A percentile compares a stretch with the other conserved stretches of the same genome.
phyloP scores from a whole-genome alignment of 495 filamentous ascomycete species.

The Cladorrhinum samala region DNA sequence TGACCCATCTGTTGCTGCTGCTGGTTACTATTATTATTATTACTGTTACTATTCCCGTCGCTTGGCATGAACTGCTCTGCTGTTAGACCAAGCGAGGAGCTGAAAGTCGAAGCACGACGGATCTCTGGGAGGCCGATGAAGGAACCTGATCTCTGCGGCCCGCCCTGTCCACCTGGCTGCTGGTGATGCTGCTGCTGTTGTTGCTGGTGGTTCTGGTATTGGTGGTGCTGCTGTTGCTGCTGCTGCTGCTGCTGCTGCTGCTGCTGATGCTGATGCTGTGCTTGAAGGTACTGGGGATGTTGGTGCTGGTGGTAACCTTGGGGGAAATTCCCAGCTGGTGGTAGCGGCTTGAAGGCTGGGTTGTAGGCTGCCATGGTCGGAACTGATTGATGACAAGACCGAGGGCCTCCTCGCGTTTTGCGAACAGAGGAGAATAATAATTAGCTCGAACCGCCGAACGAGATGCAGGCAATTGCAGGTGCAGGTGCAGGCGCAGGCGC shows the following conservation, averaged over 20 bases:
- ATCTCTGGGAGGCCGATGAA: constrained; percentile 47
- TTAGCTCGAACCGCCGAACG: background rate
- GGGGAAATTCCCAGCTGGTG: constrained; percentile 20
- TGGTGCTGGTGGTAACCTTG: constrained; percentile 9
- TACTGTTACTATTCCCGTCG: constrained; percentile 9
- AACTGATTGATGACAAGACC: constrained; percentile 15
- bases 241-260: constrained; percentile 10
- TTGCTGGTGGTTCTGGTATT: constrained; percentile 14
- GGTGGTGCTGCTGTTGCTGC: constrained; percentile 15
- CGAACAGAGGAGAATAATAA: background rate
- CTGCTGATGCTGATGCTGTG: constrained; percentile 5
- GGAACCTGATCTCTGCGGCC: constrained; percentile 27
- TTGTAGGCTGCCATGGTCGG: constrained; percentile 35
- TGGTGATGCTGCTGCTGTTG: constrained; percentile 11
- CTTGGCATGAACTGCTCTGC: constrained; percentile 15
- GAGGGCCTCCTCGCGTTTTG: no score
- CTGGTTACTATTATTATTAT: constrained; percentile 1
- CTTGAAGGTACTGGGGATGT: constrained; percentile 15
- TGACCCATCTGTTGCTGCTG: constrained; percentile 10
- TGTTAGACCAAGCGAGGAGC: constrained; percentile 27
- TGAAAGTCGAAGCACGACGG: constrained; percentile 46
- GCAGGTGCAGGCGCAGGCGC: background rate
- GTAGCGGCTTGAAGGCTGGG: constrained; percentile 17
- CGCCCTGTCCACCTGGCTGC: constrained; percentile 13
- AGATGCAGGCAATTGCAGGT: no score